phyloP scores from a whole-genome alignment of 192 early-diverging fungal genomes.

The Coemansia sp. region DNA sequence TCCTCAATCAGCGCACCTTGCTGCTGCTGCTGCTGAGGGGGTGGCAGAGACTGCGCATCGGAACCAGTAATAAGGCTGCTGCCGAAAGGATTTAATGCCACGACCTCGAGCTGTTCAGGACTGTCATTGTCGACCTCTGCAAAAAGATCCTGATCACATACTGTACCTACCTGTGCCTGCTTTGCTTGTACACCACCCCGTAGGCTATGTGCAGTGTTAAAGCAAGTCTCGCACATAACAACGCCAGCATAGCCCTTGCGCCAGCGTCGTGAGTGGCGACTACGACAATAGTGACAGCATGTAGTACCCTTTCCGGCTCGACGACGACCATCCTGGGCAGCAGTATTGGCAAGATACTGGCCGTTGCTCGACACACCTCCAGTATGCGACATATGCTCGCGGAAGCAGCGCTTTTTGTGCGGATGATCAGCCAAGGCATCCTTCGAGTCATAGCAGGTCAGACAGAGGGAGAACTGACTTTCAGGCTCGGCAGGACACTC shows the following conservation, averaged over 20 bases:
- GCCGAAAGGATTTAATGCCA: slow-evolving; percentile 54
- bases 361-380: slow-evolving; percentile 14
- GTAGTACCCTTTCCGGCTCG: not conserved
- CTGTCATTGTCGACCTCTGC: slow-evolving; percentile 17
- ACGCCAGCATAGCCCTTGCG: slow-evolving; percentile 51
- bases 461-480: slow-evolving; percentile 36
- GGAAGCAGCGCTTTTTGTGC: slow-evolving; percentile 55
- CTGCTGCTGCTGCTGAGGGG: slow-evolving; percentile 10
- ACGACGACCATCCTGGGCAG: not conserved
- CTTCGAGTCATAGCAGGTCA: slow-evolving; percentile 48
- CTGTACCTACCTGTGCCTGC: not conserved
- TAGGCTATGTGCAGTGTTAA: slow-evolving; percentile 37
- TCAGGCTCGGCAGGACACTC: slow-evolving; percentile 34
- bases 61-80: not conserved
- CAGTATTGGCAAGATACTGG: slow-evolving; percentile 1
- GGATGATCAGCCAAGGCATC: slow-evolving; percentile 47
- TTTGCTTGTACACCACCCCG: slow-evolving; percentile 7
- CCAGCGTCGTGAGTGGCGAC: slow-evolving; percentile 43
- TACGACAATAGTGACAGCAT: slow-evolving; percentile 51
- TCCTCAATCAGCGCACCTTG: slow-evolving; percentile 33
- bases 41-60: not conserved
- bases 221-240: slow-evolving; percentile 54
- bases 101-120: slow-evolving; percentile 31
- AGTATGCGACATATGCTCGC: slow-evolving; percentile 34
- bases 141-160: slow-evolving; percentile 19